phyloP scores from a whole-genome alignment of 257 asterid genomes.

The Solanum pimpinellifolium region DNA sequence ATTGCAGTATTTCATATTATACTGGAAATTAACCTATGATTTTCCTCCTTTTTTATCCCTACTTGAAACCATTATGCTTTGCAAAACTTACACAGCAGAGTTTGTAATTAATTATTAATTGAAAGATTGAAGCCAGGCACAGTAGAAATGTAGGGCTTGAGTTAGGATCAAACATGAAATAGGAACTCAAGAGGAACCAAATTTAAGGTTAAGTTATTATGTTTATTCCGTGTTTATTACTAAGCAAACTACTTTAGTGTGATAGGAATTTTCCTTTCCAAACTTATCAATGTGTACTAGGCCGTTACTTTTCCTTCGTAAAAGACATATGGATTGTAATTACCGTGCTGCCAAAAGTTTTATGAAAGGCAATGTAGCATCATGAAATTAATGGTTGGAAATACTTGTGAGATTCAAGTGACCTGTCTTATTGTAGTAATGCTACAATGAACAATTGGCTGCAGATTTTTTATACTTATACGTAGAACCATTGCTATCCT shows the following conservation, averaged over 20 bases:
- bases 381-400: neutral
- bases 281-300: neutral
- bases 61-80: neutral
- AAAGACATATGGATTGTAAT: neutral
- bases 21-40: neutral
- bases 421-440: neutral
- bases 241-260: neutral
- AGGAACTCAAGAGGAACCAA: neutral
- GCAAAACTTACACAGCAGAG: neutral
- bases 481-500: neutral
- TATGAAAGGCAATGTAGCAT: neutral
- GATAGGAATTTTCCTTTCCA: neutral
- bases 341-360: neutral
- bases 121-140: neutral
- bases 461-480: neutral
- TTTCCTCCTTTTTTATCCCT: neutral
- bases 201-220: neutral
- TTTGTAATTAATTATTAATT: neutral
- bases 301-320: neutral
- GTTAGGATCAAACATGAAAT: neutral
- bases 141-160: neutral
- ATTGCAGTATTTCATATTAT: neutral
- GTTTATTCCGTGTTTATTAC: neutral
- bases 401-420: neutral
- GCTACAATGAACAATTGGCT: neutral